Evolutionary conservation across 192 early-diverging fungal genomes (phyloP), one percentile per base, ranked within the genome.

Genomic region (Dissophora ornata): DNA sequence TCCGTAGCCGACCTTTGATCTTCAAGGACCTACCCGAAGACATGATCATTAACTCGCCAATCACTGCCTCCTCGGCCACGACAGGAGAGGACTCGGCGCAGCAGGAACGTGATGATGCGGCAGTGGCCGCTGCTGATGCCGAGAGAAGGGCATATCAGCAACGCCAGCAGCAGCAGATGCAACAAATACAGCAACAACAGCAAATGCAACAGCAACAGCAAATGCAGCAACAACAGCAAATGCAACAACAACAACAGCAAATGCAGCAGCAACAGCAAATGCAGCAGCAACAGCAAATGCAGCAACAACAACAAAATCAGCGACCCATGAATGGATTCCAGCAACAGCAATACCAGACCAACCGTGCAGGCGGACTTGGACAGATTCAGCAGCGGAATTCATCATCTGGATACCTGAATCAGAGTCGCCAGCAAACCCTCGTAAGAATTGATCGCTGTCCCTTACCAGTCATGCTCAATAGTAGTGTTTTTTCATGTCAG

Each of bases 21-120:
- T 48, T 77, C 19, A 77, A 77, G 47, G 73, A 77, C 19, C 18
- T 77, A 15, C 19, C 57, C 1, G 71, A 75, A 3, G 57, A 60
- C 24, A 46, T 60, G 18, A 62, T 49, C 45, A 56, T 25, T 18
- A 50, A 51, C 28, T 47, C 58, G 8, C 63, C 63, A 8, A 38
- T 42, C 10, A 62, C 57, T 0, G 32, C 47, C 15, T 24, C 71
- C 24, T n/a, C 62, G 5, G 19, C 49, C 24, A 2, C 29, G 5
- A 50, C 29, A 10, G 60, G 49, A 52, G 46, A 73, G 11, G 62
- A 65, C 11, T 22, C 62, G 4, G 12, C 30, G 30, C 33, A 57
- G 34, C 38, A 41, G 13, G 71, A 71, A 11, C 45, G 34, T 1
- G 54, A 61, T 33, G 62, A 64, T 9, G 56, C 40, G 3, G 62